Conservation (phyloP, 1,284 basidiomycete species). For the Anthracocystis panici-leucophaei region DNA sequence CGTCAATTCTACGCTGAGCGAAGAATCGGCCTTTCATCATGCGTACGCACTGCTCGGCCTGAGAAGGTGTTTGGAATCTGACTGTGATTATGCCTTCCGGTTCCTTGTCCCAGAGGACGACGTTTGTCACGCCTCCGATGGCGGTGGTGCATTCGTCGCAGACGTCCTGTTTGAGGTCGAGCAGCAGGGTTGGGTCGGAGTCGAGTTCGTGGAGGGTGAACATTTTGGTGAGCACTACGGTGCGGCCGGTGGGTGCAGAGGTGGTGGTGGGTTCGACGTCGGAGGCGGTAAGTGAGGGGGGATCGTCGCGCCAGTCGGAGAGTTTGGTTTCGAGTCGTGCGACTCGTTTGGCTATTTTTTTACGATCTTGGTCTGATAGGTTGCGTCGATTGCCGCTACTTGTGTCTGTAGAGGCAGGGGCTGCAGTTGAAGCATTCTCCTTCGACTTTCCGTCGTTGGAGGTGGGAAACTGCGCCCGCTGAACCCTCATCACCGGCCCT, state of each 20-base stretch:
- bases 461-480: slow-evolving; percentile 80
- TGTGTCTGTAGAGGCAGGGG: background rate
- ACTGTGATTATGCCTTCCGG: slow-evolving; percentile 94
- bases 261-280: slow-evolving; percentile 4
- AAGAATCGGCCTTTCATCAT: slow-evolving; percentile 98
- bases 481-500: slow-evolving; percentile 81
- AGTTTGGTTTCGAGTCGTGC: slow-evolving; percentile 61
- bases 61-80: slow-evolving; percentile 87
- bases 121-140: slow-evolving; percentile 94
- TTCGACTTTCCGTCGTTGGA: background rate
- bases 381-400: slow-evolving; percentile 12
- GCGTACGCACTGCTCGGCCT: slow-evolving; percentile 89
- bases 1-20: slow-evolving; percentile 83
- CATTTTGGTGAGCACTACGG: slow-evolving; percentile 76
- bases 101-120: slow-evolving; percentile 96
- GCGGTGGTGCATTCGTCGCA: slow-evolving; percentile 86
- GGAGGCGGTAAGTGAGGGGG: slow-evolving; percentile 16
- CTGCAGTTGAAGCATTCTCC: background rate
- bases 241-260: slow-evolving; percentile 18
- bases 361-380: slow-evolving; percentile 47
- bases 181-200: slow-evolving; percentile 84
- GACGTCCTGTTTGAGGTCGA: slow-evolving; percentile 96
- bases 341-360: slow-evolving; percentile 53
- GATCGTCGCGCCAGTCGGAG: slow-evolving; percentile 64
- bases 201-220: slow-evolving; percentile 89